Evolutionary conservation across 140 eudicot genomes (phyloP), one percentile per base, ranked within the genome.

Genomic region (Bidens hawaiensis): DNA sequence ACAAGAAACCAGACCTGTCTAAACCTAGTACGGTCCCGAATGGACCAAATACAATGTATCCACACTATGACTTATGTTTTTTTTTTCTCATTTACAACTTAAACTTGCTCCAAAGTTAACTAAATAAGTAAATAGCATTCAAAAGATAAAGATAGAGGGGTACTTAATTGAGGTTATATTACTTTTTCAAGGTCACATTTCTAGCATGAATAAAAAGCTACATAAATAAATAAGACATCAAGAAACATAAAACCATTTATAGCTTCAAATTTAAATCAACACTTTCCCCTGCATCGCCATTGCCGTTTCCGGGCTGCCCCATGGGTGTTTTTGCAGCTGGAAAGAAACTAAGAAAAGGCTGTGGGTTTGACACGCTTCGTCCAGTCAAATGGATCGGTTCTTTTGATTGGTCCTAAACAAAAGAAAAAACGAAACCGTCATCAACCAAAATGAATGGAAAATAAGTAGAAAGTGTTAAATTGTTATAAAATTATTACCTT

Each of bases 251-350:
- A 51, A 57, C 71, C 67, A 45, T 69, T 68, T 73, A 86, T 45
- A 86, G 79, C 83, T 78, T 83, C 60, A 87, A 62, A 53, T 74
- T 76, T 38, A 83, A 80, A 80, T 87, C 88, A 73, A 87, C 69
- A 14, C 55, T 78, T 78, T 78, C 95, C 40, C 73, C 83, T 31
- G 75, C 64, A 21, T 68, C 83, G 5, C 66, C 72, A 17, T 64
- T 71, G 56, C 59, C 53, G 74, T 41, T 56, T 64, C 79, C 60
- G 3, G 50, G n/a, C 28, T 58, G 75, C 14, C 67, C 75, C 51
- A 23, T 76, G 7, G 67, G 72, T 38, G 68, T 33, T 65, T 66
- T 74, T 0, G 75, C 67, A 34, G 76, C 55, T 38, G 93, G 95
- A 19, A 81, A 70, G 81, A 87, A 81, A 68, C 80, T 79, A 53